These are phyloP conservation scores for Aspergillus olivimuriae DNA, from an alignment of 495 filamentous ascomycete species.

Conservation along the genomic window DNA sequence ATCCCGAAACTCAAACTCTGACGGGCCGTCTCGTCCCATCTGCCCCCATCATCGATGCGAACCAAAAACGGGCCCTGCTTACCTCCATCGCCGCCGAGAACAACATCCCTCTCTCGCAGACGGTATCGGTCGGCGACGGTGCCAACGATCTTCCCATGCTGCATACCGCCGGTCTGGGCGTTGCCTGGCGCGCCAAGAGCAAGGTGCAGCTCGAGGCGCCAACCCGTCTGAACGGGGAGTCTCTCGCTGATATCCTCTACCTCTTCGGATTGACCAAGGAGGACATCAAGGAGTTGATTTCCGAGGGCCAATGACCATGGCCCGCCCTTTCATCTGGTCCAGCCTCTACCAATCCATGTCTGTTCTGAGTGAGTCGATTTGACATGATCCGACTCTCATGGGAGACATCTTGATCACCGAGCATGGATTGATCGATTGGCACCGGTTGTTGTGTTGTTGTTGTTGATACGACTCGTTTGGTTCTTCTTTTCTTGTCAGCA, in stretches of 20 bases:
- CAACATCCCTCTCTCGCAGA: conserved; percentile 63
- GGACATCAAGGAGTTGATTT: conserved; percentile 50
- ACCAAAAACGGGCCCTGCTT: conserved; percentile 71
- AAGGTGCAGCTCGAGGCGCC: conserved; percentile 82
- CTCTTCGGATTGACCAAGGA: conserved; percentile 69
- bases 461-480: neutral
- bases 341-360: no score
- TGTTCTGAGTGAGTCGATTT: no score
- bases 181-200: conserved; percentile 92
- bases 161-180: conserved; percentile 74
- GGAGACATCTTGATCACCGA: no score
- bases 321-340: no score
- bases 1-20: conserved; percentile 55
- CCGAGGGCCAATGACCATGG: conserved; percentile 16
- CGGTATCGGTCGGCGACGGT: conserved; percentile 84
- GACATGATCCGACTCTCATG: no score
- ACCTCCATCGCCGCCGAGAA: conserved; percentile 70
- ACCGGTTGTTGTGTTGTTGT: neutral
- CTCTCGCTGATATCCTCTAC: conserved; percentile 74
- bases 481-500: neutral
- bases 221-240: conserved; percentile 73
- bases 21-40: conserved; percentile 68
- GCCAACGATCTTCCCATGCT: conserved; percentile 97
- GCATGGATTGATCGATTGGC: no score
- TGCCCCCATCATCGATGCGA: conserved; percentile 74